Base-by-base conservation (phyloP, 495 filamentous ascomycete genomes). In the Trichoderma asperelloides region DNA sequence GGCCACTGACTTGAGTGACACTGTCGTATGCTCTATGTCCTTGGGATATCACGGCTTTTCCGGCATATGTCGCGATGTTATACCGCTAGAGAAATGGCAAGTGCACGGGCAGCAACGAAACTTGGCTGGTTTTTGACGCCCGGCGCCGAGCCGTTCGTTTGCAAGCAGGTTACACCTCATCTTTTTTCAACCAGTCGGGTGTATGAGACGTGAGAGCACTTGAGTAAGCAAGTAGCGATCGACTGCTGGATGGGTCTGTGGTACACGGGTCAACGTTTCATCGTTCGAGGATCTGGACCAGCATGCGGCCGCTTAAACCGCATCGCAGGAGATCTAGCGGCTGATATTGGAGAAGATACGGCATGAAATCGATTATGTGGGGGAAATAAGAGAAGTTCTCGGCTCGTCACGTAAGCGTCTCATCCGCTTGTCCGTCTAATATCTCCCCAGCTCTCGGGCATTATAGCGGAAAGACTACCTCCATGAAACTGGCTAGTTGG, bases 31-130 rank as follows among this genome's bases (percentile, higher is more conserved):
- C n/a, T n/a, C n/a, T n/a, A n/a, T n/a, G 25, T 15, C 23, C 23
- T 30, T 5, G 27, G 28, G 25, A 5, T 16, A 25, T 25, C 16
- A 30, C 27, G 55, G 23, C 55, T 13, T 60, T 60, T 60, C 23
- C 18, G 55, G 55, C 30, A 60, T 60, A 60, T 60, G 55, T 60
- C 55, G 55, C 55, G 55, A 60, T 30, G 55, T 60, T 30, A 27
- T 60, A 60, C 55, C 55, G 55, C 27, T 60, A 30, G 27, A 60
- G 55, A 60, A 12, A 60, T 8, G 55, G 27, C 55, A 33, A 60
- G 9, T 60, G 25, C 27, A 27, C 25, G 18, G 12, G 25, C 11
- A 28, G 55, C 25, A 21, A 15, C 25, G 13, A 12, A 30, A 21
- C 11, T 18, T 30, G 55, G 55, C 55, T 60, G 25, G 27, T 7